Conservation (phyloP, 2,329 filamentous ascomycete species). For the Cordyceps fumosorosea region DNA sequence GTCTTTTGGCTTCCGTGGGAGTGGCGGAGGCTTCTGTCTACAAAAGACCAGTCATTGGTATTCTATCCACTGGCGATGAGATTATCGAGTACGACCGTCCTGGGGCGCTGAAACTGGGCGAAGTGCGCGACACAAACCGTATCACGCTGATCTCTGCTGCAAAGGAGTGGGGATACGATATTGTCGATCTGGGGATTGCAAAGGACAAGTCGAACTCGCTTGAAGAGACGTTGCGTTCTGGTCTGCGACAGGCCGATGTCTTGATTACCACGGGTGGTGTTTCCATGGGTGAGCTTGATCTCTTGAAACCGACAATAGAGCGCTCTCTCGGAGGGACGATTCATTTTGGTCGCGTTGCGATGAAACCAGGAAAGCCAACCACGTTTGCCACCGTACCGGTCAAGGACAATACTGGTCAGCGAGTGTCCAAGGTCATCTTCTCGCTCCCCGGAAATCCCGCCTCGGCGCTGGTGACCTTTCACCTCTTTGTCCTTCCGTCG, state of each 20-base stretch:
- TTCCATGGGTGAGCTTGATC: conserved; percentile 95
- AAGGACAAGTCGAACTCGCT: conserved; percentile 66
- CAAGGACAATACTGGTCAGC: conserved; percentile 51
- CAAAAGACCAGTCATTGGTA: conserved; percentile 69
- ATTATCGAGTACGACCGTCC: conserved; percentile 68
- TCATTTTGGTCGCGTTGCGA: conserved; percentile 90
- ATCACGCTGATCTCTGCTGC: conserved; percentile 79
- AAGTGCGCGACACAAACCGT: conserved; percentile 90
- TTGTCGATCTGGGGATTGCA: conserved; percentile 80
- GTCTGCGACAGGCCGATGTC: conserved; percentile 68
- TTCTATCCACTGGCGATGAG: conserved; percentile 92
- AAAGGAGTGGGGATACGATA: conserved; percentile 66
- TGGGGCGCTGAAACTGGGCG: conserved; percentile 61
- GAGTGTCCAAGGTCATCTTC: conserved; percentile 68
- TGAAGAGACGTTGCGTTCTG: conserved; percentile 69
- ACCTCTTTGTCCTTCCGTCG: conserved; percentile 86
- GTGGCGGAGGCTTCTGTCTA: conserved; percentile 65
- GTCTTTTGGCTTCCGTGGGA: conserved; percentile 80
- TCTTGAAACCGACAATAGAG: conserved; percentile 94
- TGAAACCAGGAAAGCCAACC: conserved; percentile 98
- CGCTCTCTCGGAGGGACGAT: conserved; percentile 83
- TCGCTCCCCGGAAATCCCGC: conserved; percentile 91
- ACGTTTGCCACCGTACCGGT: conserved; percentile 86
- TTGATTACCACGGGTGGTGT: conserved; percentile 91
- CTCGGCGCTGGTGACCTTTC: conserved; percentile 84